Evolutionary conservation across 129 eudicot genomes (phyloP).

Genomic region (Saposhnikovia divaricata): DNA sequence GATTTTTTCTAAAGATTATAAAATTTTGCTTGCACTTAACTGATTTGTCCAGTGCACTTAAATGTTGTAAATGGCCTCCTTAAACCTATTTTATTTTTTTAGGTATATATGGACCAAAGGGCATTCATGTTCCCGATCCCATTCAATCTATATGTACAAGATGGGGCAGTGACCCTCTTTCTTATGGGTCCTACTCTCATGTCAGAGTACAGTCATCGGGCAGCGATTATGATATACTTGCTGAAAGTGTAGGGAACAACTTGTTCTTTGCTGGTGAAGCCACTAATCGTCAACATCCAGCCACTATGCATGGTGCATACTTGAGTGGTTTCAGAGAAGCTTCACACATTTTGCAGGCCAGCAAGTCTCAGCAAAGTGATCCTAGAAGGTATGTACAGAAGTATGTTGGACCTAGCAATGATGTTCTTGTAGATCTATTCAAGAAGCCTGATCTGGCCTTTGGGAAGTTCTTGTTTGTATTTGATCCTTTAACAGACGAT

Average conservation of each 20-base stretch:
- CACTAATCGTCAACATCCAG: conserved; percentile 82
- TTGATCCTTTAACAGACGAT: conserved; percentile 50
- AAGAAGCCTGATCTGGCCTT: conserved; percentile 63
- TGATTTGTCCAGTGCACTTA: conserved; percentile 3
- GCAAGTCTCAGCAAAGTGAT: conserved; percentile 33
- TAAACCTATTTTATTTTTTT: conserved; percentile 15
- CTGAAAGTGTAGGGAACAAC: conserved; percentile 67
- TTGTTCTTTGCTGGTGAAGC: conserved; percentile 95
- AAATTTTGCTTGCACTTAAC: conserved; percentile 13
- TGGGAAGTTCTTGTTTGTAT: conserved; percentile 50
- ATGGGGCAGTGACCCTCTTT: conserved; percentile 84
- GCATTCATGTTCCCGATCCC: conserved; percentile 74
- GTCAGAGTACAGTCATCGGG: conserved; percentile 75
- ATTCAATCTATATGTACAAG: conserved; percentile 80
- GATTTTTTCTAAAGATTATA: conserved; percentile 13
- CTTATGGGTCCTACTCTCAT: conserved; percentile 89
- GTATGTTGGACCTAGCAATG: conserved; percentile 34
- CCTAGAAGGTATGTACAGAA: conserved; percentile 34
- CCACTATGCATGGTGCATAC: conserved; percentile 97
- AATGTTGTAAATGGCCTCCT: conserved; percentile 5
- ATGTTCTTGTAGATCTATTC: conserved; percentile 47
- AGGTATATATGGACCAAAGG: conserved; percentile 86
- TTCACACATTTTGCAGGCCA: conserved; percentile 48
- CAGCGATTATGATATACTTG: conserved; percentile 74
- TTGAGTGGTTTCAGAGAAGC: conserved; percentile 88